These are phyloP conservation scores for Rauvolfia tetraphylla DNA, from an alignment of 257 asterid species.

Conservation along the genomic window DNA sequence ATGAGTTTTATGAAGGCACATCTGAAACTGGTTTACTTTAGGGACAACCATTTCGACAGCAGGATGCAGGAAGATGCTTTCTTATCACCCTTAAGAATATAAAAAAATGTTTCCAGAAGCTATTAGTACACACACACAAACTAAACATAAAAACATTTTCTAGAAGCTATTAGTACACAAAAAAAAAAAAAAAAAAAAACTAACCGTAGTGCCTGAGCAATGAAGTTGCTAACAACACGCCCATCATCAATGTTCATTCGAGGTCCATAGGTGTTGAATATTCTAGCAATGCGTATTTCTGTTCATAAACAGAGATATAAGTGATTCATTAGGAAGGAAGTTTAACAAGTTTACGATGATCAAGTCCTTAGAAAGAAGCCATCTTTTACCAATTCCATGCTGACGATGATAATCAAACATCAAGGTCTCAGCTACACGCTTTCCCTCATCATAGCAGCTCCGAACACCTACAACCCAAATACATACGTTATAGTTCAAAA, in stretches of 20 bases:
- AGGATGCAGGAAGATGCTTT: not conserved
- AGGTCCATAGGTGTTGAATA: conserved; percentile 95
- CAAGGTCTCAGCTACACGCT: conserved; percentile 95
- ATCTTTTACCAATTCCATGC: conserved; percentile 72
- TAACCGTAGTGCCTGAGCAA: conserved; percentile 93
- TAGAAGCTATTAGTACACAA: not conserved
- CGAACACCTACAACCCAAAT: conserved; percentile 59
- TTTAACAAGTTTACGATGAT: not conserved
- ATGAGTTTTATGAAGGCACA: not conserved
- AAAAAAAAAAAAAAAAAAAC: no score
- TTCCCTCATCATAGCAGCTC: conserved; percentile 95
- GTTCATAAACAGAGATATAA: conserved; percentile 13
- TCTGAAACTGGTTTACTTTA: not conserved
- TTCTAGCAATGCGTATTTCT: conserved; percentile 96
- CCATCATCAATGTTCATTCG: conserved; percentile 97
- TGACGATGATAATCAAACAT: conserved; percentile 97
- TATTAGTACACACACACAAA: not conserved
- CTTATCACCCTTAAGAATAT: not conserved
- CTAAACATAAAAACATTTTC: not conserved
- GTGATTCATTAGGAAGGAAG: not conserved
- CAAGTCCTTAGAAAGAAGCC: not conserved
- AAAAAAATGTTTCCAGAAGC: not conserved
- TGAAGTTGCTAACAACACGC: conserved; percentile 92
- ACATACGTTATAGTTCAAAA: not conserved
- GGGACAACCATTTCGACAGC: not conserved